Evolutionary conservation across 345 rosid species (phyloP).

Genomic region (Boechera retrofracta): DNA sequence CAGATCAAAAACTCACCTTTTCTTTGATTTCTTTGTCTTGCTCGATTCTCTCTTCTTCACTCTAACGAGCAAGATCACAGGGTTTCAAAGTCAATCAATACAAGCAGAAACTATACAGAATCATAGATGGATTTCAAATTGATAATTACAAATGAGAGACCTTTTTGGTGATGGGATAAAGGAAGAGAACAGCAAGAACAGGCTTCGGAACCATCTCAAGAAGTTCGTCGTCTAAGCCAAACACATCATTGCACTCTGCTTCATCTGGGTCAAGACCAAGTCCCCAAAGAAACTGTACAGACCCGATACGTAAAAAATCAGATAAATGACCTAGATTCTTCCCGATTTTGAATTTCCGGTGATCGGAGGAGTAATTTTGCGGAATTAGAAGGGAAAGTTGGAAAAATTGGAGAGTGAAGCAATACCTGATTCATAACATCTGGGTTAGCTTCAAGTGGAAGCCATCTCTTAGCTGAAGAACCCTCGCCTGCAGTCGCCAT

Average conservation of each 20-base stretch:
- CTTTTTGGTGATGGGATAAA: constrained; percentile 80
- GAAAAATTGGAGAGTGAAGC: not conserved
- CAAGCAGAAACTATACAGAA: not conserved
- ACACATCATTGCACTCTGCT: constrained; percentile 89
- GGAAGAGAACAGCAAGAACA: constrained; percentile 90
- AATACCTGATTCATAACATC: constrained; percentile 96
- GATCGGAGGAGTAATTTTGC: constrained; percentile 24
- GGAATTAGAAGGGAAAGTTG: not conserved
- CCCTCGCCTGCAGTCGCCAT: constrained; percentile 67
- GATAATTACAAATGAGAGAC: constrained; percentile 41
- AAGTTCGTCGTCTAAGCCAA: constrained; percentile 86
- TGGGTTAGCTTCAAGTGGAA: constrained; percentile 98
- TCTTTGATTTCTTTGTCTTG: constrained; percentile 65
- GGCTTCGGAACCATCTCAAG: constrained; percentile 89
- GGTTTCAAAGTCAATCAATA: constrained; percentile 8
- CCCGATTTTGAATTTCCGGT: not conserved
- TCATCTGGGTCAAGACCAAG: constrained; percentile 70
- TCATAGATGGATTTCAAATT: not conserved
- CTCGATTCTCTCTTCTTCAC: constrained; percentile 75
- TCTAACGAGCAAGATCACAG: constrained; percentile 45
- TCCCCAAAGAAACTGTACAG: constrained; percentile 80
- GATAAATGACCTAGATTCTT: not conserved
- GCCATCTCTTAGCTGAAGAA: constrained; percentile 83
- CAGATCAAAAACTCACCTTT: constrained; percentile 51
- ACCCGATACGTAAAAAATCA: not conserved